Evolutionary conservation across 2,329 filamentous ascomycete genomes (phyloP).

Genomic region (Moelleriella libera): DNA sequence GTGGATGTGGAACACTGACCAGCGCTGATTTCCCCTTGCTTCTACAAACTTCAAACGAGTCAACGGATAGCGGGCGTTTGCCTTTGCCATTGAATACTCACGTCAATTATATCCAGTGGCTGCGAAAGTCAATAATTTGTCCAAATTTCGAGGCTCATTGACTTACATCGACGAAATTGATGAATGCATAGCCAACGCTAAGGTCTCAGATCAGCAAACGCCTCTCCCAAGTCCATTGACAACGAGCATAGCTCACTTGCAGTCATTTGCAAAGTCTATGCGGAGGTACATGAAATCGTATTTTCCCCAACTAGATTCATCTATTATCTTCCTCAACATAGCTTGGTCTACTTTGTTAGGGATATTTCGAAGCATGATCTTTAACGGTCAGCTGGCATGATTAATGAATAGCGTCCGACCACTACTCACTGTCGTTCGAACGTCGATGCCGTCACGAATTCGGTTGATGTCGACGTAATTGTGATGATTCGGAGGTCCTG

Average conservation of each 20-base stretch:
- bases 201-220: conserved; percentile 1
- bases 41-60: conserved; percentile 47
- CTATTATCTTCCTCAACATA: conserved; percentile 66
- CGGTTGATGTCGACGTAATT: conserved; percentile 47
- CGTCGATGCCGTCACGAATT: conserved; percentile 54
- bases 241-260: conserved; percentile 47
- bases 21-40: conserved; percentile 55
- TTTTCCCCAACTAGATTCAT: conserved; percentile 63
- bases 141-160: background rate
- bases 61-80: conserved; percentile 4
- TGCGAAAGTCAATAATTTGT: conserved; percentile 27
- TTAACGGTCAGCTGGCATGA: conserved; percentile 4
- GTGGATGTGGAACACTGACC: conserved; percentile 27
- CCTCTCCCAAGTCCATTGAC: background rate
- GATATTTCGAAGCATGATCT: conserved; percentile 93
- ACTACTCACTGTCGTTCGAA: conserved; percentile 55
- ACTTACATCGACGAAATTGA: conserved; percentile 77
- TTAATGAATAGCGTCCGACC: background rate
- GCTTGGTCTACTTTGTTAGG: conserved; percentile 76
- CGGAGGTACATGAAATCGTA: conserved; percentile 95
- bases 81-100: conserved; percentile 21
- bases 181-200: conserved; percentile 92
- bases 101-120: conserved; percentile 60
- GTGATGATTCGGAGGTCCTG: conserved; percentile 36
- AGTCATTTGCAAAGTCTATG: conserved; percentile 74